Percentiles rank a stretch among this genome's conserved stretches.
These are phyloP conservation scores for Pythium graminicola DNA, from an alignment of 352 stramenopile genomes.

Conservation along the genomic window DNA sequence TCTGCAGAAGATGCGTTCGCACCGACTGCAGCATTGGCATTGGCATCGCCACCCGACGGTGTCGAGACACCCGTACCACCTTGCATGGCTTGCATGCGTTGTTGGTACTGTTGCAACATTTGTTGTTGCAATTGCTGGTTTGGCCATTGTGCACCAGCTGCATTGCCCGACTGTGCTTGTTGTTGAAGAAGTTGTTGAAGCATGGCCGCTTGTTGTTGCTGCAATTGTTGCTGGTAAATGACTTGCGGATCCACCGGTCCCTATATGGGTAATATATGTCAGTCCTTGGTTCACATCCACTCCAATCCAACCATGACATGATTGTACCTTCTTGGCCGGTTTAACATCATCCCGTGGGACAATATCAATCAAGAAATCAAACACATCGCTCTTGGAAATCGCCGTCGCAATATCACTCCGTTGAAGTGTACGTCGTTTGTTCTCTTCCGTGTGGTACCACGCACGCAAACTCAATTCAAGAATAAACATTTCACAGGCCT, in stretches of 20 bases:
- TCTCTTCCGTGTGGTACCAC: slow-evolving; percentile 89
- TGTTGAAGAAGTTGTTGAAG: slow-evolving; percentile 84
- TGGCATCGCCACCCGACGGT: slow-evolving; percentile 40
- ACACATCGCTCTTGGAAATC: slow-evolving; percentile 89
- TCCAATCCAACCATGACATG: background rate
- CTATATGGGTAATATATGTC: slow-evolving; percentile 16
- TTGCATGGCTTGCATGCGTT: slow-evolving; percentile 69
- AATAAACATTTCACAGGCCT: slow-evolving; percentile 95
- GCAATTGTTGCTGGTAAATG: slow-evolving; percentile 83
- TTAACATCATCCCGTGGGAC: slow-evolving; percentile 86
- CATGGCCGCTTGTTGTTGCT: slow-evolving; percentile 85
- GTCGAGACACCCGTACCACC: slow-evolving; percentile 32
- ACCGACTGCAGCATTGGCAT: slow-evolving; percentile 25
- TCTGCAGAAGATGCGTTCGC: slow-evolving; percentile 34
- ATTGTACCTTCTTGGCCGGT: slow-evolving; percentile 69
- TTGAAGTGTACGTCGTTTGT: slow-evolving; percentile 91
- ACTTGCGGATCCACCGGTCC: slow-evolving; percentile 59
- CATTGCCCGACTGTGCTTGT: slow-evolving; percentile 55
- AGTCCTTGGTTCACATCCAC: background rate
- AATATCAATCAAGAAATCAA: slow-evolving; percentile 91
- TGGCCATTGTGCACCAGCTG: slow-evolving; percentile 50
- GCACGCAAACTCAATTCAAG: slow-evolving; percentile 84
- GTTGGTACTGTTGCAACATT: slow-evolving; percentile 87
- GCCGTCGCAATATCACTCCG: slow-evolving; percentile 87
- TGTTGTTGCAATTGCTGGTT: slow-evolving; percentile 82